Evolutionary conservation across 1,284 basidiomycete genomes (phyloP), one percentile per base, ranked within the genome.

Genomic region (Xerocomus amazonicus): DNA sequence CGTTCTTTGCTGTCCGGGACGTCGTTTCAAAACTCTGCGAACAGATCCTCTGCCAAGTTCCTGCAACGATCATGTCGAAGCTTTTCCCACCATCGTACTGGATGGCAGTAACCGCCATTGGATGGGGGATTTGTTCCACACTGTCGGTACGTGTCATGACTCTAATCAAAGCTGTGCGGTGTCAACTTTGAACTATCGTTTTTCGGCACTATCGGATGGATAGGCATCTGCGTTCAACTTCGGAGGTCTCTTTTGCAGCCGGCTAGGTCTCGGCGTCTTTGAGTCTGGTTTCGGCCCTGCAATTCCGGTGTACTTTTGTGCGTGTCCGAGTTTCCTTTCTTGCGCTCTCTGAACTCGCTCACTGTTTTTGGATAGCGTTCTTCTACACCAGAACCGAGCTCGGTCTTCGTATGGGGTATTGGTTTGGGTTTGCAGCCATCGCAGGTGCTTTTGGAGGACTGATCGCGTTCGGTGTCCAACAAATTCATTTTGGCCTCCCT

Each of bases 391-490:
- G 79, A 56, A 57, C 73, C 9, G 87, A 90, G 61, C 76, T 89
- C 58, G 87, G 87, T 29, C 67, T 85, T 48, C 77, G 87, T 63
- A 78, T 90, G 76, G 87, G 84, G 1, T 80, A 85, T 59, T 90
- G 84, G 84, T 87, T 88, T 56, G 85, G 84, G 14, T 89, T 88
- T 59, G 87, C 87, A 4, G 85, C 87, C 3, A 79, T 89, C 5
- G 84, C 87, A 16, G 87, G 87, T 29, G 87, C 87, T 2, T 89
- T 90, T 51, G 85, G 87, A n/a, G 87, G 87, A 16, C 68, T 88
- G 23, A 78, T 90, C 36, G 86, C 86, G 1, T 90, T 84, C 55
- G 87, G 84, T 1, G 71, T 89, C 10, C 81, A 86, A 59, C 75
- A 86, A 57, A 74, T 74, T 4, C 62, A 82, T 23, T 68, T 37